A percentile compares a stretch with the other conserved stretches of the same genome.
Conservation (phyloP, 2,329 filamentous ascomycete genomes). For the Cladophialophora yegresii region DNA sequence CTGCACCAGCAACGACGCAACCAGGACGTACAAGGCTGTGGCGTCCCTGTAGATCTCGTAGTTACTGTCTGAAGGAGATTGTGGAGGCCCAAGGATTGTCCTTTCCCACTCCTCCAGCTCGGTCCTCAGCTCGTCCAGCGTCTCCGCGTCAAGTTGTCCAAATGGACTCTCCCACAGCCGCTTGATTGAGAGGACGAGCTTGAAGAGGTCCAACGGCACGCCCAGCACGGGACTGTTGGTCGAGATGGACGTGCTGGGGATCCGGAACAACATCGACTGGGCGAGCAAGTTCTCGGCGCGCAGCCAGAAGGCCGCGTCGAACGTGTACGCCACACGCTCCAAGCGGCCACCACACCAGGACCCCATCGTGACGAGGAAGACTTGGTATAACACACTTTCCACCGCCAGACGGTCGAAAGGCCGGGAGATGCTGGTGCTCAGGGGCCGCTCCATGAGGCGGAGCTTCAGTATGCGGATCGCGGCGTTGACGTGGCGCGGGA, state of each 20-base stretch:
- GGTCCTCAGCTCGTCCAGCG: constrained; percentile 16
- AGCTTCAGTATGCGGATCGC: constrained; percentile 26
- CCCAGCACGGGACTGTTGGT: constrained; percentile 30
- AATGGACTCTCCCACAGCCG: constrained; percentile 18
- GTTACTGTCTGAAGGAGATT: not conserved
- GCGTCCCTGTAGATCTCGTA: constrained; percentile 23
- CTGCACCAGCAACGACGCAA: constrained; percentile 24
- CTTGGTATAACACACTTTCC: constrained; percentile 27
- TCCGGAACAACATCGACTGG: constrained; percentile 22
- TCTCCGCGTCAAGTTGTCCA: constrained; percentile 18
- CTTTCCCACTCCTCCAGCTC: constrained; percentile 29
- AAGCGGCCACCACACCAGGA: too few relatives aligned
- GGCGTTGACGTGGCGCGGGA: constrained; percentile 28
- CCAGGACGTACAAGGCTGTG: constrained; percentile 25
- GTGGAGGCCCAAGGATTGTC: not conserved
- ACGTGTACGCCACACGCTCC: too few relatives aligned
- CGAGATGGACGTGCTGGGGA: constrained; percentile 18
- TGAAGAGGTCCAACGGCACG: constrained; percentile 22
- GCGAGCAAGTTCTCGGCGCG: constrained; percentile 24
- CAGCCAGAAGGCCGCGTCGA: constrained; percentile 27
- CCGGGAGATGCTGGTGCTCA: constrained; percentile 20
- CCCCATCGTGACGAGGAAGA: constrained; percentile 26
- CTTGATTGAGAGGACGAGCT: constrained; percentile 23
- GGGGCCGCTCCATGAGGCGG: constrained; percentile 15
- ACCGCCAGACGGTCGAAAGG: constrained; percentile 29